These are phyloP conservation scores for Cytospora chrysosperma DNA, from an alignment of 2,329 filamentous ascomycete genomes.

Conservation along the genomic window DNA sequence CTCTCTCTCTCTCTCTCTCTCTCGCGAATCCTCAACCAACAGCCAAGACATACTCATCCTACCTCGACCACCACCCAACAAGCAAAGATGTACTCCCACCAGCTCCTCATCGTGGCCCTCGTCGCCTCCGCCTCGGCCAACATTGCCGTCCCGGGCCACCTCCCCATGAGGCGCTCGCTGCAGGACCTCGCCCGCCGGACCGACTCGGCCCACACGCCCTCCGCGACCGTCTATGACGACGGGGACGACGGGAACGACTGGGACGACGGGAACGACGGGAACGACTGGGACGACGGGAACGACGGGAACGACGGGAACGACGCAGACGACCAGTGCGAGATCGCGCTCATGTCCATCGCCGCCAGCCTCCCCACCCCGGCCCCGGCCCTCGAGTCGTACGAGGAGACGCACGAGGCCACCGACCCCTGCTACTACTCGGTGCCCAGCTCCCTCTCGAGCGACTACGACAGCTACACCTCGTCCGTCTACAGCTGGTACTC, in stretches of 20 bases:
- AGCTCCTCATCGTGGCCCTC: slow-evolving; percentile 29
- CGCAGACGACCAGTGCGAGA: slow-evolving; percentile 25
- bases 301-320: too few relatives aligned
- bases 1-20: not conserved
- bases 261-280: too few relatives aligned
- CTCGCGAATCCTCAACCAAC: not conserved
- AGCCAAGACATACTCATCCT: not conserved
- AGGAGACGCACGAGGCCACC: slow-evolving; percentile 23
- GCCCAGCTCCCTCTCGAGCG: slow-evolving; percentile 27
- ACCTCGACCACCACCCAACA: not conserved
- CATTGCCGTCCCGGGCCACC: slow-evolving; percentile 22
- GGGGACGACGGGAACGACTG: too few relatives aligned
- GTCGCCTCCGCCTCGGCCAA: slow-evolving; percentile 28
- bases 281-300: too few relatives aligned
- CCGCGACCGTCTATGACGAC: slow-evolving; percentile 3
- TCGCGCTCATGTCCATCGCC: slow-evolving; percentile 26
- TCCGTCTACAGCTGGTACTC: slow-evolving; percentile 29
- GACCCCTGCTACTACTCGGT: slow-evolving; percentile 30
- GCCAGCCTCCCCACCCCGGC: slow-evolving; percentile 29
- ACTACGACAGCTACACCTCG: slow-evolving; percentile 27
- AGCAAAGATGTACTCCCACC: slow-evolving; percentile 30
- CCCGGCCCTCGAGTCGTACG: slow-evolving; percentile 26
- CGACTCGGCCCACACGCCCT: slow-evolving; percentile 7
- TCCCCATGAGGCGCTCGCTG: slow-evolving; percentile 25
- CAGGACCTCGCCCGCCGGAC: slow-evolving; percentile 29